Conservation (phyloP, 2,329 filamentous ascomycete species). For the Trichophyton rubrum region DNA sequence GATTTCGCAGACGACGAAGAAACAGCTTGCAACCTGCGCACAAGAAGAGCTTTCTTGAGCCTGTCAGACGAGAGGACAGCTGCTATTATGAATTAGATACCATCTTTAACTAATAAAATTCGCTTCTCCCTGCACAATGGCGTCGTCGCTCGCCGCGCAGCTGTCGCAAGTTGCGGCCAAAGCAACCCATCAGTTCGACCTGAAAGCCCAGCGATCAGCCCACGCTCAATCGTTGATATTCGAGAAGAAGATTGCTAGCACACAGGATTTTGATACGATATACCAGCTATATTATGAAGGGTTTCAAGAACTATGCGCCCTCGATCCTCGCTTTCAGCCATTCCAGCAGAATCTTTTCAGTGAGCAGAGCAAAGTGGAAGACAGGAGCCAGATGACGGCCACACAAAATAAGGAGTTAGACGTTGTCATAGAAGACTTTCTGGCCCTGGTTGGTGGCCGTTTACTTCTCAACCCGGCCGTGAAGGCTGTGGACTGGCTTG, state of each 20-base stretch:
- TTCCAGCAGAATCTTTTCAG: conserved; percentile 78
- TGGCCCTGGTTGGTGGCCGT: conserved; percentile 64
- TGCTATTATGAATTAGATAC: conserved; percentile 4
- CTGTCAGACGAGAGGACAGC: background rate
- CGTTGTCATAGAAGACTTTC: conserved; percentile 63
- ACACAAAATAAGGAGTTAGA: conserved; percentile 74
- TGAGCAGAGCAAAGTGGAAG: conserved; percentile 80
- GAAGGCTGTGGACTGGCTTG: conserved; percentile 88
- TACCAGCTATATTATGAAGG: conserved; percentile 79
- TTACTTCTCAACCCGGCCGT: conserved; percentile 76
- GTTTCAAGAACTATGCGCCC: conserved; percentile 77
- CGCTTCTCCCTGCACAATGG: conserved; percentile 44
- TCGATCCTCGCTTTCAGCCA: conserved; percentile 64
- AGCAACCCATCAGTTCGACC: conserved; percentile 79
- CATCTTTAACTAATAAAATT: conserved; percentile 1
- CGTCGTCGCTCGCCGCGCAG: conserved; percentile 81
- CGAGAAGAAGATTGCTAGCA: conserved; percentile 68
- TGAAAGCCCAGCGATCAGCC: conserved; percentile 81
- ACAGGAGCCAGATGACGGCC: conserved; percentile 70
- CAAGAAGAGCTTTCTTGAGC: background rate
- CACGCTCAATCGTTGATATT: conserved; percentile 95
- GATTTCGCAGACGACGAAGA: background rate
- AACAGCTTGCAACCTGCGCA: background rate
- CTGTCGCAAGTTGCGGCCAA: conserved; percentile 82
- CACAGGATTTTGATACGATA: conserved; percentile 80